Evolutionary conservation across 345 rosid species (phyloP), one percentile per base, ranked within the genome.

Genomic region (Barbarea vulgaris): DNA sequence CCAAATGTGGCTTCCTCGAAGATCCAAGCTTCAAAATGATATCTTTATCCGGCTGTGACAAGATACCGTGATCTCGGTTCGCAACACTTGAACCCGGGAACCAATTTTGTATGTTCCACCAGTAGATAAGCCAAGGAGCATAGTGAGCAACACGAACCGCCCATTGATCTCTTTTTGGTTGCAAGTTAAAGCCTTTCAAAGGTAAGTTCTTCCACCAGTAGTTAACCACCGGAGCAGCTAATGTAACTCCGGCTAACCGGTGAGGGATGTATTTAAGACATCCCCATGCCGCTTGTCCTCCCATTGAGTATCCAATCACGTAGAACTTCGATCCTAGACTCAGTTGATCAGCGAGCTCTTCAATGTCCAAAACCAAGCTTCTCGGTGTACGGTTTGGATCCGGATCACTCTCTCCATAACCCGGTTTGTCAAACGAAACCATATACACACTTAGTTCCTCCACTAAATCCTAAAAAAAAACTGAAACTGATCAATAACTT

Each of bases 351-450:
- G 87, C 91, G 1, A 85, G 86, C 77, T 87, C 89, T 75, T 87
- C 88, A 22, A 88, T 72, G 67, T 87, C 93, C 14, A 67, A 75
- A 64, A 80, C 89, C 15, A 77, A 56, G 51, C 87, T 82, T 52
- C 81, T 68, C 0, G 72, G 70, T 4, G 93, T 81, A 56, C 84
- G 80, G 2, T 76, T 77, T 10, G 88, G 86, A 72, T 88, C 65
- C 28, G 86, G 88, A 57, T 85, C 88, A 13, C 93, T 88, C 73
- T 88, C 91, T 48, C 91, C 88, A 60, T 88, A 88, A 50, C 93
- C 88, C 19, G 91, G 85, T 71, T 83, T 80, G 41, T 88, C 91
- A 24, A 83, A 87, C 14, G 87, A 84, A 54, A 88, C 85, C 18
- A 83, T 18, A 76, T 85, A 81, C 54, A 88, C 21, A 8, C 84